These are phyloP conservation scores for Elasticomyces elasticus DNA, from an alignment of 495 filamentous ascomycete species.

Conservation along the genomic window DNA sequence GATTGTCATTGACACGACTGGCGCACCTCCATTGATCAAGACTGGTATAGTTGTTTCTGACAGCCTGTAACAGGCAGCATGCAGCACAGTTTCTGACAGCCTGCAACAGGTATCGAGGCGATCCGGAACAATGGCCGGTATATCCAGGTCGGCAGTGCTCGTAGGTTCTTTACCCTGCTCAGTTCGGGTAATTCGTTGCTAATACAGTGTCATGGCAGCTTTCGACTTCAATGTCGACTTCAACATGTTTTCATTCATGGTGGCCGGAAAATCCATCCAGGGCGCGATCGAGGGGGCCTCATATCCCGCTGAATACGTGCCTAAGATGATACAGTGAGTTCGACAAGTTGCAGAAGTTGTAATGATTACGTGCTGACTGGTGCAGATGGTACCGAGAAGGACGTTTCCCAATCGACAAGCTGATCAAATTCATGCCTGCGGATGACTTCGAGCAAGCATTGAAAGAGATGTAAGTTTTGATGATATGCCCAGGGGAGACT, in stretches of 20 bases:
- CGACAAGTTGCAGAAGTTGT: neutral
- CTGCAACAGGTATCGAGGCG: slow-evolving; percentile 17
- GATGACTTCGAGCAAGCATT: slow-evolving; percentile 52
- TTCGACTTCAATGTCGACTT: slow-evolving; percentile 20
- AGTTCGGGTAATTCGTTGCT: too few species aligned
- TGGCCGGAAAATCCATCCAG: slow-evolving; percentile 18
- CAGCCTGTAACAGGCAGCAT: too few species aligned
- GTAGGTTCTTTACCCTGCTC: neutral
- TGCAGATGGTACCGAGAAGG: slow-evolving; percentile 27
- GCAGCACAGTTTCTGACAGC: too few species aligned
- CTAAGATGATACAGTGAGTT: slow-evolving; percentile 25
- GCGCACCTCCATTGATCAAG: slow-evolving; percentile 19
- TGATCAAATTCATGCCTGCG: slow-evolving; percentile 44
- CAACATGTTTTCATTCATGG: slow-evolving; percentile 18
- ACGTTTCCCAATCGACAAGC: slow-evolving; percentile 27
- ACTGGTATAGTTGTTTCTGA: too few species aligned
- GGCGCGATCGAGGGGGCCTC: slow-evolving; percentile 23
- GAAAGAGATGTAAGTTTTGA: slow-evolving; percentile 26
- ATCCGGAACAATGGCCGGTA: slow-evolving; percentile 22
- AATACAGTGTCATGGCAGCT: slow-evolving; percentile 7
- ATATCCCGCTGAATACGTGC: slow-evolving; percentile 19
- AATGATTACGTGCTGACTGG: neutral
- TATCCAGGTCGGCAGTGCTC: slow-evolving; percentile 22
- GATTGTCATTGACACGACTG: slow-evolving; percentile 25
- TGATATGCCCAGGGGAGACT: neutral